A percentile compares a stretch with the other conserved stretches of the same genome.
These are phyloP conservation scores for Pichia norvegensis DNA, from an alignment of 1,139 yeast species.

Conservation along the genomic window DNA sequence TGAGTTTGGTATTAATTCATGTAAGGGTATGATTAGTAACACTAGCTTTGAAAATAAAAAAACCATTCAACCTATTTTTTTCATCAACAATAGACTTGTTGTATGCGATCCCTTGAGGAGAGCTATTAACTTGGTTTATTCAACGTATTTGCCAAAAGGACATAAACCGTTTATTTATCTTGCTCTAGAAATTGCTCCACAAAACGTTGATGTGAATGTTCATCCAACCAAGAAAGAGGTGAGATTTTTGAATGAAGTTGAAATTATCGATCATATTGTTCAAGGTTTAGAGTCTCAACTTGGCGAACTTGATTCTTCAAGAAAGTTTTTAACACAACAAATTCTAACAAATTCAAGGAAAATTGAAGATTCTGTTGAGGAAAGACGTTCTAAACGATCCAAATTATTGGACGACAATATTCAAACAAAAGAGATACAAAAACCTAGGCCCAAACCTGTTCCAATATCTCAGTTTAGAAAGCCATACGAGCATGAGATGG, in stretches of 20 bases:
- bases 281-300: slow-evolving; percentile 43
- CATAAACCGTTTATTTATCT: slow-evolving; percentile 72
- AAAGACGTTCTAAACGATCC: slow-evolving; percentile 8
- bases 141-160: slow-evolving; percentile 70
- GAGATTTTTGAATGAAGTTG: slow-evolving; percentile 77
- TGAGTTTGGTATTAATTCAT: slow-evolving; percentile 40
- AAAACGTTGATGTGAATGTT: slow-evolving; percentile 79
- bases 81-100: slow-evolving; percentile 79
- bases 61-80: slow-evolving; percentile 60
- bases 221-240: slow-evolving; percentile 97
- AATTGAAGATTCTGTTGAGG: slow-evolving; percentile 11
- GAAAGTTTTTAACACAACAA: slow-evolving; percentile 64
- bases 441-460: slow-evolving; percentile 13
- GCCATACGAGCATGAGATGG: slow-evolving; percentile 54
- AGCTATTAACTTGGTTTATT: slow-evolving; percentile 58
- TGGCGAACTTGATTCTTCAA: slow-evolving; percentile 54
- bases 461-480: slow-evolving; percentile 25
- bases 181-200: slow-evolving; percentile 56
- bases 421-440: slow-evolving; percentile 1
- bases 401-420: slow-evolving; percentile 1
- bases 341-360: slow-evolving; percentile 29
- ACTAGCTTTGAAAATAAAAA: slow-evolving; percentile 69
- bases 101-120: slow-evolving; percentile 72
- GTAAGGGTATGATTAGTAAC: slow-evolving; percentile 59
- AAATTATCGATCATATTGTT: slow-evolving; percentile 60